A percentile compares a stretch with the other conserved stretches of the same genome.
Conservation (phyloP, 768 basidiomycete species). For the Jaapia argillacea region DNA sequence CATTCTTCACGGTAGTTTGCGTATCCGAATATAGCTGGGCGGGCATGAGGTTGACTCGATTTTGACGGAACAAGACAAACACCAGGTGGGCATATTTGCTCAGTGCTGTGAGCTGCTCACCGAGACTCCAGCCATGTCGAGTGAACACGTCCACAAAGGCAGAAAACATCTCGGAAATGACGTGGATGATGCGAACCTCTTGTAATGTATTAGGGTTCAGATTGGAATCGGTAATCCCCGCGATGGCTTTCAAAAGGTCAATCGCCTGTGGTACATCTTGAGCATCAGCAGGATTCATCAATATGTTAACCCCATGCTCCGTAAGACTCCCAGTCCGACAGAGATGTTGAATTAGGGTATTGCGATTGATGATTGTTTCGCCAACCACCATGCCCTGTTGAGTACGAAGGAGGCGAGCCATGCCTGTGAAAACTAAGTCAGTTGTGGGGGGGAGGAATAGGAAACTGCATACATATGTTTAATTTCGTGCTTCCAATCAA, state of each 20-base stretch:
- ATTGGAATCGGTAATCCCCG: conserved; percentile 7
- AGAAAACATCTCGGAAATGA: conserved; percentile 18
- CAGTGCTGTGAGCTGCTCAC: conserved; percentile 5
- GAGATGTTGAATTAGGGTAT: conserved; percentile 5
- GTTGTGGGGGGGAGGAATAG: background rate
- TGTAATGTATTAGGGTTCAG: conserved; percentile 12
- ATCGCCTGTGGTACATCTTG: conserved; percentile 15
- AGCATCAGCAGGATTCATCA: conserved; percentile 13
- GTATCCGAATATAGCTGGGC: conserved; percentile 9
- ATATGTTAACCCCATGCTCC: conserved; percentile 6
- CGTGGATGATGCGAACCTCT: conserved; percentile 10
- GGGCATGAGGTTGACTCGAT: conserved; percentile 6
- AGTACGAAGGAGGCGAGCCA: conserved; percentile 9
- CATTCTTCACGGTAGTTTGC: conserved; percentile 10
- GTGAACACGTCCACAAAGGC: conserved; percentile 7
- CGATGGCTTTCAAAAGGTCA: conserved; percentile 16
- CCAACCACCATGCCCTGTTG: conserved; percentile 7
- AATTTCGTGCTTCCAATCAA: conserved; percentile 11
- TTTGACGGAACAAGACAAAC: conserved; percentile 4
- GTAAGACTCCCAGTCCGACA: conserved; percentile 3
- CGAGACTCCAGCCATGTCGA: conserved; percentile 1
- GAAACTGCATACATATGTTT: conserved; percentile 13
- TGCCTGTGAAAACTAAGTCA: conserved; percentile 2
- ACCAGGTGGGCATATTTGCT: conserved; percentile 9
- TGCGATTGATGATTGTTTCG: conserved; percentile 8